A percentile compares a stretch with the other conserved stretches of the same genome.
phyloP scores from a whole-genome alignment of 2,329 filamentous ascomycete species.

The Fusarium sp. region DNA sequence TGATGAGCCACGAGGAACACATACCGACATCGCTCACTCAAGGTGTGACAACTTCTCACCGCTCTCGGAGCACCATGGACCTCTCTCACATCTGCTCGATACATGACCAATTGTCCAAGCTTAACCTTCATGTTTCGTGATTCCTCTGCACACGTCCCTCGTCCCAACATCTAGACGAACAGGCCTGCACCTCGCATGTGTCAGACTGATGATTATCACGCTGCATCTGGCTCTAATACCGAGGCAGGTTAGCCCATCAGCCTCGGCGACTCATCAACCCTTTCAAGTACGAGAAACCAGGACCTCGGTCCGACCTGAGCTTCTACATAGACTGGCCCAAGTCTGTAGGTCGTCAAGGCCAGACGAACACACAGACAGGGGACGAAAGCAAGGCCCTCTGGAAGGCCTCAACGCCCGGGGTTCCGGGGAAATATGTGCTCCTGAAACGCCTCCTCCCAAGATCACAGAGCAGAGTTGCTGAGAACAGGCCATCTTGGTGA shows the following conservation, averaged over 20 bases:
- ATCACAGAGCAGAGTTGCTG: constrained; percentile 3
- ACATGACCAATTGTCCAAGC: constrained; percentile 4
- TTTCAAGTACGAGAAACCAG: not conserved
- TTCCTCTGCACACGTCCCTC: not conserved
- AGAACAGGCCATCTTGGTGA: constrained; percentile 27
- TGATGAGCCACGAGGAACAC: not conserved
- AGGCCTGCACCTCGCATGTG: constrained; percentile 3
- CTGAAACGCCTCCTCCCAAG: constrained; percentile 35
- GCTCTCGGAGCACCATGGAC: not conserved
- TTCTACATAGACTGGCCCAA: not conserved
- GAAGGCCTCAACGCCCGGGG: constrained; percentile 29
- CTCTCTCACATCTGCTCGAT: not conserved
- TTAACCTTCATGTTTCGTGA: not conserved
- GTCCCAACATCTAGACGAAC: constrained; percentile 20
- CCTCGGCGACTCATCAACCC: not conserved
- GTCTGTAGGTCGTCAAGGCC: not conserved
- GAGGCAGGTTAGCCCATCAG: not conserved
- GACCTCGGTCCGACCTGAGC: not conserved
- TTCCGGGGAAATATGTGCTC: constrained; percentile 24
- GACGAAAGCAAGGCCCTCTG: constrained; percentile 12
- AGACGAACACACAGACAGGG: constrained; percentile 9
- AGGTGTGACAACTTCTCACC: constrained; percentile 16
- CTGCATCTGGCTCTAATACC: constrained; percentile 14
- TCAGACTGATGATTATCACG: constrained; percentile 10
- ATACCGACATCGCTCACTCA: not conserved